Evolutionary conservation across 495 filamentous ascomycete genomes (phyloP).

Genomic region (Talaromyces wortmannii): DNA sequence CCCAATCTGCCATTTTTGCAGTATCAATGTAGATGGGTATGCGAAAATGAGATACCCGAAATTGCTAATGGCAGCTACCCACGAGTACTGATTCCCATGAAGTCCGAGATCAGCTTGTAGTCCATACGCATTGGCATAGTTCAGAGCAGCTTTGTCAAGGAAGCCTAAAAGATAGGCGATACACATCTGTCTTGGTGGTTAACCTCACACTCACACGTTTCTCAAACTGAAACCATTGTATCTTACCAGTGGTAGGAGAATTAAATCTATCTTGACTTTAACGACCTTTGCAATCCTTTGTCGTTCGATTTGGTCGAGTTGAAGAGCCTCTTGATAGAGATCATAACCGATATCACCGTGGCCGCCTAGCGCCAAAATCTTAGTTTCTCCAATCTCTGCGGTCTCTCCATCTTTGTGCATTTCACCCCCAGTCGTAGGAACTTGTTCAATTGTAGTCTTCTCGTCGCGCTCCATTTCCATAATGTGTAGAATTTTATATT

Average conservation of each 20-base stretch:
- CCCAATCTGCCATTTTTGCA: conserved; percentile 49
- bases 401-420: background rate
- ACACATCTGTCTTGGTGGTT: conserved; percentile 3
- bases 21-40: conserved; percentile 43
- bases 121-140: conserved; percentile 34
- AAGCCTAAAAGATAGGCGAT: conserved; percentile 21
- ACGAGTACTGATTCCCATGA: conserved; percentile 47
- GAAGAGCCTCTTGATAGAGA: conserved; percentile 19
- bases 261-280: conserved; percentile 14
- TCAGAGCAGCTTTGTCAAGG: conserved; percentile 26
- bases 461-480: background rate
- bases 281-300: conserved; percentile 12
- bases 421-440: background rate
- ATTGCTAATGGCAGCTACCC: conserved; percentile 45
- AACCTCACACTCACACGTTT: background rate
- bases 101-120: conserved; percentile 35
- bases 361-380: background rate
- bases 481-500: background rate
- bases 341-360: conserved; percentile 12
- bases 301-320: conserved; percentile 18
- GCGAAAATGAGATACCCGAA: conserved; percentile 46
- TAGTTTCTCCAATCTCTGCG: background rate
- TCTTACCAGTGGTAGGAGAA: conserved; percentile 22
- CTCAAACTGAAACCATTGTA: background rate
- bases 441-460: background rate